phyloP scores from a whole-genome alignment of 2,329 filamentous ascomycete species.

The Phoma sp. region DNA sequence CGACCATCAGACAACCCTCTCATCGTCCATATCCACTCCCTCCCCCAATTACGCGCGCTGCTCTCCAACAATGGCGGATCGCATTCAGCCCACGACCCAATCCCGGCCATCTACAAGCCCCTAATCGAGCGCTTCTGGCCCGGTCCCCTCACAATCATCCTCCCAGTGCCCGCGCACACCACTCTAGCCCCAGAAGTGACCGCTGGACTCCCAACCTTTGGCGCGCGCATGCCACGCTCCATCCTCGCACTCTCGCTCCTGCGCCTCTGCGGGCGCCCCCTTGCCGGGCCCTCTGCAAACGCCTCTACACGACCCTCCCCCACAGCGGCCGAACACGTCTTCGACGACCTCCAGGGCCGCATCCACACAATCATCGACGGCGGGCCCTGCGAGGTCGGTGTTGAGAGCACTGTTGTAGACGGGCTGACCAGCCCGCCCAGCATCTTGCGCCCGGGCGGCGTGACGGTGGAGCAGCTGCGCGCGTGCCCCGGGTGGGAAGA shows the following conservation, averaged over 20 bases:
- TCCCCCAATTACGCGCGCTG: slow-evolving; percentile 73
- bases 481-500: slow-evolving; percentile 79
- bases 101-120: slow-evolving; percentile 78
- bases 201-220: slow-evolving; percentile 82
- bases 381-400: slow-evolving; percentile 82
- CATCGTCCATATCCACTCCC: slow-evolving; percentile 87
- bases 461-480: slow-evolving; percentile 80
- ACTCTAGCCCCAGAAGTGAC: slow-evolving; percentile 89
- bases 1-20: slow-evolving; percentile 92
- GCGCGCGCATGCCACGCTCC: slow-evolving; percentile 85
- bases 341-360: slow-evolving; percentile 79
- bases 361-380: slow-evolving; percentile 91
- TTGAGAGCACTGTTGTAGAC: slow-evolving; percentile 97
- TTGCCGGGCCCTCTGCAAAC: slow-evolving; percentile 93
- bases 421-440: slow-evolving; percentile 81
- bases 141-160: slow-evolving; percentile 86
- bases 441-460: slow-evolving; percentile 83
- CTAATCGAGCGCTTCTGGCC: slow-evolving; percentile 91
- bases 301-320: slow-evolving; percentile 92
- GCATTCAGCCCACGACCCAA: slow-evolving; percentile 45
- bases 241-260: slow-evolving; percentile 89
- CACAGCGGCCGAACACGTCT: slow-evolving; percentile 87
- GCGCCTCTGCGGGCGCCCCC: slow-evolving; percentile 73
- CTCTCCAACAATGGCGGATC: slow-evolving; percentile 48
- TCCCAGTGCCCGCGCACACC: slow-evolving; percentile 74